Conservation (phyloP, 2,329 filamentous ascomycete genomes). For the Exophiala viscosa region DNA sequence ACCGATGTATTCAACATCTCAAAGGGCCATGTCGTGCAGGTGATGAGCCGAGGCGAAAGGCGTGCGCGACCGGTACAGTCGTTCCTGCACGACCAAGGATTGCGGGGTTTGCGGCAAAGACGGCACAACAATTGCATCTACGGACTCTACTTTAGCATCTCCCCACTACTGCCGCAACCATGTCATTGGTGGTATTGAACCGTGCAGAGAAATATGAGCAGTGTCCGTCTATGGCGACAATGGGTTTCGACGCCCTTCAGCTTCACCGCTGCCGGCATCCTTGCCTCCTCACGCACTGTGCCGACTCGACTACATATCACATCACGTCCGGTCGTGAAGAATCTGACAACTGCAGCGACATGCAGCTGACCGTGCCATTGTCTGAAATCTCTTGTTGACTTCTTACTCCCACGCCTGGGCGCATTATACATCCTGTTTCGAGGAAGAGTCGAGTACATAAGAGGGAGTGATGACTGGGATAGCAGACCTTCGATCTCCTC, state of each 20-base stretch:
- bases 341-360: neutral
- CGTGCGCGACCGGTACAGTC: neutral
- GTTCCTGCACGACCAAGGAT: neutral
- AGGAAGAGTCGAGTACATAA: neutral
- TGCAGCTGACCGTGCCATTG: slow-evolving; percentile 10
- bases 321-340: neutral
- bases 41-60: neutral
- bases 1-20: no score
- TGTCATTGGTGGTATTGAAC: neutral
- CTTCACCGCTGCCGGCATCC: neutral
- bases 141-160: neutral
- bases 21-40: no score
- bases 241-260: neutral
- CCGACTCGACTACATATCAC: neutral
- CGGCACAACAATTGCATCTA: neutral
- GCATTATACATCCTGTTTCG: neutral
- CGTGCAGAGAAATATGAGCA: no score
- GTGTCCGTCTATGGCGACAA: no score
- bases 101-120: neutral
- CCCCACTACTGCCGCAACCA: neutral
- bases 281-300: neutral
- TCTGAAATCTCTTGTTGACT: neutral
- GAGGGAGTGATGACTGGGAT: slow-evolving; percentile 14
- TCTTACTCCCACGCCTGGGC: neutral
- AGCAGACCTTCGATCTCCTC: slow-evolving; percentile 4